Evolutionary conservation across 352 stramenopile genomes (phyloP).

Genomic region (Lagenidium sp.): DNA sequence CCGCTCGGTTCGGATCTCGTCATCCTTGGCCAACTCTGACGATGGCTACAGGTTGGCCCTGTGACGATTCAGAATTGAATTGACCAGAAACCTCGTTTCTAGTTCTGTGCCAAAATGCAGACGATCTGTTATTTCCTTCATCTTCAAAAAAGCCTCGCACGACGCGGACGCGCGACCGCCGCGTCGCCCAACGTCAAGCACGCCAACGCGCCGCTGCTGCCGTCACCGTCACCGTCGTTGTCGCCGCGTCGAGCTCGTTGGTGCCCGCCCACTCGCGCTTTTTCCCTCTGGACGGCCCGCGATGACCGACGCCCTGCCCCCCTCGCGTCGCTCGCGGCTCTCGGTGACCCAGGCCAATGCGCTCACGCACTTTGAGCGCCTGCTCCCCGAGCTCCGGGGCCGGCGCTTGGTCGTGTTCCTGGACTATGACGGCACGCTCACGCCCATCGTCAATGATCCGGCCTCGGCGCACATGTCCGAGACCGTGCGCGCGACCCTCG

Average conservation of each 20-base stretch:
- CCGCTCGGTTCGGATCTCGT: conserved; percentile 36
- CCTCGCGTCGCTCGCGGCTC: conserved; percentile 23
- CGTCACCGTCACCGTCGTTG: neutral
- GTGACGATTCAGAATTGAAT: neutral
- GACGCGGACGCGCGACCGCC: neutral
- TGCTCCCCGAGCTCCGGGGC: conserved; percentile 39
- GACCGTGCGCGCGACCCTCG: conserved; percentile 56
- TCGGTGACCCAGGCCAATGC: conserved; percentile 70
- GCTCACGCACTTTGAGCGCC: conserved; percentile 52
- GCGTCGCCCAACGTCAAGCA: no score
- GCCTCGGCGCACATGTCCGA: conserved; percentile 55
- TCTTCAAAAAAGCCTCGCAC: neutral
- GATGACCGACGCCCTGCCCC: no score
- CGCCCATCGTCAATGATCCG: conserved; percentile 86
- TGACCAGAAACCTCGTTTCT: no score
- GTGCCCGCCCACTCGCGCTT: no score
- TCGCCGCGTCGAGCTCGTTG: neutral
- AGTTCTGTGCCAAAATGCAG: no score
- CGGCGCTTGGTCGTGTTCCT: conserved; percentile 77
- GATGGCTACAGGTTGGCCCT: neutral
- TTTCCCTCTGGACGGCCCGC: no score
- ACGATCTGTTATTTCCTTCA: no score
- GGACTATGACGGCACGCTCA: conserved; percentile 88
- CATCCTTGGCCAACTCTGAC: conserved; percentile 26
- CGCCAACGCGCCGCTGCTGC: neutral